phyloP scores from a whole-genome alignment of 805 yeast genomes.

The Gaillardinia entomophila region DNA sequence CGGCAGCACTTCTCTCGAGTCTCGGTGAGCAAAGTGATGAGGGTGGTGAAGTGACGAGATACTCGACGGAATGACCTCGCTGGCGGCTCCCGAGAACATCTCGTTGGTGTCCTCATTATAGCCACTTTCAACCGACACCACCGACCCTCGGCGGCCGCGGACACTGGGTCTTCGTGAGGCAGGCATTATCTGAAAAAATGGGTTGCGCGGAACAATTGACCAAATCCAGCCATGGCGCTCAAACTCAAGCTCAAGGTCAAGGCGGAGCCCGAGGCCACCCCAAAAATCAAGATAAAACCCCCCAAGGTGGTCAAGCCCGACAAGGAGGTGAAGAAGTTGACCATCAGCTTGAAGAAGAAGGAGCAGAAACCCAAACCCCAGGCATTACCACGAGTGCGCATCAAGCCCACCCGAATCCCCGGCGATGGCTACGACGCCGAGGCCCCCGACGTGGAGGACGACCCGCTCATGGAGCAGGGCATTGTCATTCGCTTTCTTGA shows the following conservation, averaged over 20 bases:
- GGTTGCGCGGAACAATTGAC: neutral
- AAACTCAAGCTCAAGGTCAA: constrained; percentile 11
- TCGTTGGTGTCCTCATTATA: constrained; percentile 54
- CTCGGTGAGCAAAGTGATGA: constrained; percentile 39
- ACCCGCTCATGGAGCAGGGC: constrained; percentile 87
- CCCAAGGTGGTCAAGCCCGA: constrained; percentile 9
- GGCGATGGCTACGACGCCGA: constrained; percentile 97
- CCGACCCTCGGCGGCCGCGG: constrained; percentile 26
- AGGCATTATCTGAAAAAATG: constrained; percentile 1
- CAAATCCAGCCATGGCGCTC: constrained; percentile 14
- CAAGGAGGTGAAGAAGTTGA: constrained; percentile 17
- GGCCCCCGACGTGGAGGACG: constrained; percentile 93
- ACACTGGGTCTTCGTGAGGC: constrained; percentile 9
- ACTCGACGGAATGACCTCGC: constrained; percentile 72
- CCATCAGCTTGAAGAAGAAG: constrained; percentile 14
- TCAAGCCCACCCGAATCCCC: constrained; percentile 63
- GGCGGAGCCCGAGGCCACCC: constrained; percentile 4
- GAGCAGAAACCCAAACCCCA: constrained; percentile 1
- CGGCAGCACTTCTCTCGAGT: constrained; percentile 31
- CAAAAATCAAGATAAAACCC: constrained; percentile 17
- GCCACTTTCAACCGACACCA: constrained; percentile 26
- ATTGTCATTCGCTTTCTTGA: constrained; percentile 69
- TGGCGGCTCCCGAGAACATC: constrained; percentile 72
- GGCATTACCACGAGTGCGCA: constrained; percentile 40
- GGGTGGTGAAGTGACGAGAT: constrained; percentile 72